Evolutionary conservation across 371 early-diverging fungal genomes (phyloP).

Genomic region (Encephalitozoon romaleae): DNA sequence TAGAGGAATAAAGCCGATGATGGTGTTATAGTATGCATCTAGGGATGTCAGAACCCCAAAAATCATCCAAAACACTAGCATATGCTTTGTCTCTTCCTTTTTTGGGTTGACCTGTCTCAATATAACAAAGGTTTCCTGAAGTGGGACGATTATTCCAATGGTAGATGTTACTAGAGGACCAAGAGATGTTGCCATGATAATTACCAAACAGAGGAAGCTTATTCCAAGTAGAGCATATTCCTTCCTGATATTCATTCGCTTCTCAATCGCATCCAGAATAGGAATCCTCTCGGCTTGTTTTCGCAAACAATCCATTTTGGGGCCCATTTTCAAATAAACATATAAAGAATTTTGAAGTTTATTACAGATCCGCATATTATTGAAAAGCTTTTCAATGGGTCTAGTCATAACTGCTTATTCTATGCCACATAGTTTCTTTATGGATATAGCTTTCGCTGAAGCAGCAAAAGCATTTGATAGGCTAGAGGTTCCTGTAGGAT

Average conservation of each 20-base stretch:
- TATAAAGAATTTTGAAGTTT: conserved; percentile 33
- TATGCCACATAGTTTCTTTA: conserved; percentile 24
- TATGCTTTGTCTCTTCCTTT: conserved; percentile 37
- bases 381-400: not conserved
- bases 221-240: conserved; percentile 47
- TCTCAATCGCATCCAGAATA: conserved; percentile 43
- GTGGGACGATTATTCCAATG: conserved; percentile 28
- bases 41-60: conserved; percentile 34
- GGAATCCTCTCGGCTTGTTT: conserved; percentile 51
- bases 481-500: conserved; percentile 94
- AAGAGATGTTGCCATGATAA: conserved; percentile 29
- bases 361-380: not conserved
- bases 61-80: conserved; percentile 47
- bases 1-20: conserved; percentile 43
- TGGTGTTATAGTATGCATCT: conserved; percentile 35
- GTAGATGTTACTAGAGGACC: conserved; percentile 25
- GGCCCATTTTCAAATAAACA: conserved; percentile 33
- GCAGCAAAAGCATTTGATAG: conserved; percentile 73
- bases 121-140: conserved; percentile 37
- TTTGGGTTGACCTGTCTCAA: conserved; percentile 45
- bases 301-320: conserved; percentile 54
- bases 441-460: conserved; percentile 56
- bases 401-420: not conserved
- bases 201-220: conserved; percentile 17
- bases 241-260: conserved; percentile 31